Percentiles rank a stretch among this genome's conserved stretches.
These are phyloP conservation scores for Perilla frutescens DNA, from an alignment of 257 asterid species.

Conservation along the genomic window DNA sequence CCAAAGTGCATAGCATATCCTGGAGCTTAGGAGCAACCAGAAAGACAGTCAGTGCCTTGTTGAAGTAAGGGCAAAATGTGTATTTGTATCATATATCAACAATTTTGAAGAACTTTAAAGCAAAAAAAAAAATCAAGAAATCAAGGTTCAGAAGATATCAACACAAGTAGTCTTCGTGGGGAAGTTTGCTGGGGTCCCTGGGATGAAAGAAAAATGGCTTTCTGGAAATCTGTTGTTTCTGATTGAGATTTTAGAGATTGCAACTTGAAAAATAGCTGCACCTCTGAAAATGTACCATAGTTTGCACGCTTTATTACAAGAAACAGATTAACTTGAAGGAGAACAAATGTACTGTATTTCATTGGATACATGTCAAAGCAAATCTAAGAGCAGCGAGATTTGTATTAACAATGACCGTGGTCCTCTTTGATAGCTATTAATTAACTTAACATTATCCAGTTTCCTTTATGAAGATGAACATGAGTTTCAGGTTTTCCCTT, in stretches of 20 bases:
- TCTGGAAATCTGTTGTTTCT: background rate
- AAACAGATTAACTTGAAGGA: background rate
- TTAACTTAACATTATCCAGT: too few species aligned
- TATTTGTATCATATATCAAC: background rate
- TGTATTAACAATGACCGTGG: too few species aligned
- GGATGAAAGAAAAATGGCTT: background rate
- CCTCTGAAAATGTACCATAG: background rate
- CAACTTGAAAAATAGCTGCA: background rate
- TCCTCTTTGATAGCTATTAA: too few species aligned
- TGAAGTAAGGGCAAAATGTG: background rate
- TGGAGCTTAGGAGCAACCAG: background rate
- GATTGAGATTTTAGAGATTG: background rate
- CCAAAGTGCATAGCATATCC: constrained; percentile 1
- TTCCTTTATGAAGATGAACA: too few species aligned
- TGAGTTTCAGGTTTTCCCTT: too few species aligned
- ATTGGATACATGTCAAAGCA: too few species aligned
- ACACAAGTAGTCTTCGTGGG: background rate
- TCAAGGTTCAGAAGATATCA: constrained; percentile 1
- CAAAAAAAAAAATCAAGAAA: background rate
- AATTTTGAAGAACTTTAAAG: background rate
- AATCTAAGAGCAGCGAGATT: too few species aligned
- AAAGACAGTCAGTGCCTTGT: constrained; percentile 17
- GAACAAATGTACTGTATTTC: too few species aligned
- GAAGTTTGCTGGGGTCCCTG: background rate
- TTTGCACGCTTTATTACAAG: background rate